Conservation (phyloP, 1,284 basidiomycete species). For the Trametes sp. region DNA sequence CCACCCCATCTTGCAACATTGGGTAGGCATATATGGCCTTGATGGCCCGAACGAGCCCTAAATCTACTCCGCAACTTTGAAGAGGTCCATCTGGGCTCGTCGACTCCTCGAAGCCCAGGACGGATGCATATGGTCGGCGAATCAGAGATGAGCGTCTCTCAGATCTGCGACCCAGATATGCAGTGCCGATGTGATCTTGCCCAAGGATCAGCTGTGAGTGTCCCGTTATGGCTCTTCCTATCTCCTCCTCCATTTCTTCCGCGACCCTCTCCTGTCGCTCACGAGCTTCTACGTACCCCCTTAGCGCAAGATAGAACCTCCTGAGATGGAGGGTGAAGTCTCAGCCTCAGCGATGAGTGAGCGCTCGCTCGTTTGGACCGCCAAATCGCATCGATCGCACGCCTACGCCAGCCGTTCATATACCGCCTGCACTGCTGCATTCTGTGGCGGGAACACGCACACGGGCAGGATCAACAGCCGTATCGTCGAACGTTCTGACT, state of each 20-base stretch:
- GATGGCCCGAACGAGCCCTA: slow-evolving; percentile 11
- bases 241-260: slow-evolving; percentile 7
- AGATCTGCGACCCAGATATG: slow-evolving; percentile 15
- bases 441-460: slow-evolving; percentile 28
- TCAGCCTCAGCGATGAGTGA: background rate
- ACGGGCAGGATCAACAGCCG: slow-evolving; percentile 35
- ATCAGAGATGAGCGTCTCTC: slow-evolving; percentile 10
- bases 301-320: background rate
- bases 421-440: slow-evolving; percentile 21
- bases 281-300: background rate
- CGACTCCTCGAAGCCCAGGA: background rate
- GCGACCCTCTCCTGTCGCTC: background rate
- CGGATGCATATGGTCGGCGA: slow-evolving; percentile 5
- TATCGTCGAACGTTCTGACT: slow-evolving; percentile 31
- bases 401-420: slow-evolving; percentile 29
- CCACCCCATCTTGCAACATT: background rate
- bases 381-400: slow-evolving; percentile 27
- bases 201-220: slow-evolving; percentile 8
- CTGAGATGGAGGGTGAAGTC: slow-evolving; percentile 12
- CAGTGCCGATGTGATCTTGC: slow-evolving; percentile 16
- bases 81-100: background rate
- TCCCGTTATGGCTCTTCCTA: slow-evolving; percentile 9
- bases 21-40: background rate
- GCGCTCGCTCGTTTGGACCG: background rate
- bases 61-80: background rate